These are phyloP conservation scores for Orychophragmus violaceus DNA, from an alignment of 345 rosid species.

Conservation along the genomic window DNA sequence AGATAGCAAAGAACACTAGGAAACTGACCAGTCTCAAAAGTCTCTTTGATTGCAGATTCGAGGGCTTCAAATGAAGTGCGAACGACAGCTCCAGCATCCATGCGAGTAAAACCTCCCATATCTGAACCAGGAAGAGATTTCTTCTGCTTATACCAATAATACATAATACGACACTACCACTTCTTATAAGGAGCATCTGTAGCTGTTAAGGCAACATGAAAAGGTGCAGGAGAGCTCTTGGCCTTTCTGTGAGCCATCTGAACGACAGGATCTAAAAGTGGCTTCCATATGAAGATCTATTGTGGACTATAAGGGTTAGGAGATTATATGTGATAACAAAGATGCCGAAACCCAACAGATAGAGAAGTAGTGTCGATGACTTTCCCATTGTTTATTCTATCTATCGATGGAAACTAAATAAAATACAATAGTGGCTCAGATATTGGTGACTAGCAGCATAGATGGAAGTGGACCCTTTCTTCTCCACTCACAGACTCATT, in stretches of 20 bases:
- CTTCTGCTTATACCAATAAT: slow-evolving; percentile 84
- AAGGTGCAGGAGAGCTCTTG: slow-evolving; percentile 40
- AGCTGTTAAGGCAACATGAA: slow-evolving; percentile 88
- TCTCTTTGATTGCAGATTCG: too few relatives aligned
- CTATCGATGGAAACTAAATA: background rate
- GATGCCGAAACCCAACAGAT: slow-evolving; percentile 53
- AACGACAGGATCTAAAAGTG: slow-evolving; percentile 58
- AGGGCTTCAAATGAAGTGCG: too few relatives aligned
- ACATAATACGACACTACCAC: slow-evolving; percentile 98
- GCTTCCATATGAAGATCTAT: slow-evolving; percentile 36
- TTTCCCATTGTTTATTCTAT: slow-evolving; percentile 39
- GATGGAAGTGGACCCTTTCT: too few relatives aligned
- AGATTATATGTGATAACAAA: slow-evolving; percentile 75
- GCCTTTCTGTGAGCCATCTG: slow-evolving; percentile 53
- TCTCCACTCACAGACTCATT: too few relatives aligned
- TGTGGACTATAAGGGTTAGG: slow-evolving; percentile 43
- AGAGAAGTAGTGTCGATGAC: slow-evolving; percentile 52
- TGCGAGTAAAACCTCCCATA: slow-evolving; percentile 91
- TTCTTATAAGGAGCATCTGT: slow-evolving; percentile 80
- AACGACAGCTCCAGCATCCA: too few relatives aligned
- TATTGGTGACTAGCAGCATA: too few relatives aligned
- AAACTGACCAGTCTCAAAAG: too few relatives aligned
- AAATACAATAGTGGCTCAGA: too few relatives aligned
- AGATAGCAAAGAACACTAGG: too few relatives aligned
- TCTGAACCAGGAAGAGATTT: slow-evolving; percentile 77